Evolutionary conservation across 2,329 filamentous ascomycete species (phyloP), one percentile per base, ranked within the genome.

Genomic region (Penicillium occitanis): DNA sequence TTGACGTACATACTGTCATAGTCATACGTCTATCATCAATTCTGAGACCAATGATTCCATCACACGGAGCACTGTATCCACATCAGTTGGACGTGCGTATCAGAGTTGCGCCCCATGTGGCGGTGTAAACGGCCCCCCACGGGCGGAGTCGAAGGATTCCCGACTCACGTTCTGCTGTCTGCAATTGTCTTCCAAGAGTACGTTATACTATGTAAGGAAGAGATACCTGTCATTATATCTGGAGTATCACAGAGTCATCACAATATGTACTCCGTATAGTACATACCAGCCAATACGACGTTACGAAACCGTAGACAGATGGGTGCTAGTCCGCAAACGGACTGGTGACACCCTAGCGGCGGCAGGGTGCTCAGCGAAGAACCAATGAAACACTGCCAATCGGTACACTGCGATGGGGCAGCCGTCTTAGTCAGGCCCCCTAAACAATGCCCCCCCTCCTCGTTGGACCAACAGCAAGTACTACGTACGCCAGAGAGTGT

Each of bases 281-380:
- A 33, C 25, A 35, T 61, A 60, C 40, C 40, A 33, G 17, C 37
- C 40, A 46, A 19, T 35, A 48, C 53, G 33, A 55, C n/a, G n/a
- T 37, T 37, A 37, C 53, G 33, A 25, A 33, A 55, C 28, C 35
- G 50, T 19, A 17, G 7, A 53, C 17, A 35, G n/a, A 3, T 5
- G 1, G 5, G 13, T 8, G 28, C 53, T 58, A 64, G 53, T 14
- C 62, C 8, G 7, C 17, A 64, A 64, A 25, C 62, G 50, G 51
- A 50, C 50, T 57, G 51, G 25, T 64, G 62, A 57, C 53, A 40
- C 51, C 14, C 30, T 64, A 64, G 62, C 42, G 62, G 62, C 51
- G 62, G 62, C 51, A 58, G 40, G 11, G 53, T 19, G 7, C 33
- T 30, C 13, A 8, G 11, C 30, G 3, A 3, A 1, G 0, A 17